Percentiles rank a stretch among this genome's conserved stretches.
Evolutionary conservation across 2,329 filamentous ascomycete species (phyloP).

Genomic region (Ceratocystis lukuohia): DNA sequence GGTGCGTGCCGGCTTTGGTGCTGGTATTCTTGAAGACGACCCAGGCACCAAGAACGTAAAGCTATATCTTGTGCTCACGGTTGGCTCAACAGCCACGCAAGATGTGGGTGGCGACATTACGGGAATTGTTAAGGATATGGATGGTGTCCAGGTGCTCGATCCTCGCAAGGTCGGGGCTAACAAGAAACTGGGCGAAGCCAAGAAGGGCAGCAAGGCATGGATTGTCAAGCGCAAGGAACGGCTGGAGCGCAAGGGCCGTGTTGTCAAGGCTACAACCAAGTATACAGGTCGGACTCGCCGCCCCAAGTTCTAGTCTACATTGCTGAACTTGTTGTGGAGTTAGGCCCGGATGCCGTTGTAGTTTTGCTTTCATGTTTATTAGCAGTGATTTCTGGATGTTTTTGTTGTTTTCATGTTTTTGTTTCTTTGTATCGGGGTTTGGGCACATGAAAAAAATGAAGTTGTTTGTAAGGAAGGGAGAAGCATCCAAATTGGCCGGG

Average conservation of each 20-base stretch:
- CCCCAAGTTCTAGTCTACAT: slow-evolving; percentile 48
- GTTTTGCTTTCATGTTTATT: slow-evolving; percentile 5
- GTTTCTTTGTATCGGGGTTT: slow-evolving; percentile 5
- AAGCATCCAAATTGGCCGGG: not conserved
- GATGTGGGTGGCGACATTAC: slow-evolving; percentile 65
- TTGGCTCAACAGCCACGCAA: slow-evolving; percentile 47
- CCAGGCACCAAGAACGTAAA: slow-evolving; percentile 93
- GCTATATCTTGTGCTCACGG: slow-evolving; percentile 87
- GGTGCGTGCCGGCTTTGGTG: slow-evolving; percentile 87
- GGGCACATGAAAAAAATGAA: not conserved
- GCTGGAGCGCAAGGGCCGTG: slow-evolving; percentile 87
- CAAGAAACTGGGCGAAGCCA: slow-evolving; percentile 38
- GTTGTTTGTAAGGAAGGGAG: not conserved
- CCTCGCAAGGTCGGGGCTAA: slow-evolving; percentile 32
- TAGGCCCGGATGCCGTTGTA: not conserved
- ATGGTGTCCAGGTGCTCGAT: slow-evolving; percentile 71
- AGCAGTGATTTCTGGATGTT: not conserved
- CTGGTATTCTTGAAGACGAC: slow-evolving; percentile 88
- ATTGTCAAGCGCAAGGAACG: slow-evolving; percentile 80
- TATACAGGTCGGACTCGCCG: slow-evolving; percentile 86
- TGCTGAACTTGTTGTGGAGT: too few species aligned
- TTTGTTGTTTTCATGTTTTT: not conserved
- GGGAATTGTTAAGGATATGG: slow-evolving; percentile 77
- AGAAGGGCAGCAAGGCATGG: slow-evolving; percentile 77
- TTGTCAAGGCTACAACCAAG: slow-evolving; percentile 83